These are phyloP conservation scores for Chimonanthus salicifolius DNA, from an alignment of 164 flowering plant genomes.

Conservation along the genomic window DNA sequence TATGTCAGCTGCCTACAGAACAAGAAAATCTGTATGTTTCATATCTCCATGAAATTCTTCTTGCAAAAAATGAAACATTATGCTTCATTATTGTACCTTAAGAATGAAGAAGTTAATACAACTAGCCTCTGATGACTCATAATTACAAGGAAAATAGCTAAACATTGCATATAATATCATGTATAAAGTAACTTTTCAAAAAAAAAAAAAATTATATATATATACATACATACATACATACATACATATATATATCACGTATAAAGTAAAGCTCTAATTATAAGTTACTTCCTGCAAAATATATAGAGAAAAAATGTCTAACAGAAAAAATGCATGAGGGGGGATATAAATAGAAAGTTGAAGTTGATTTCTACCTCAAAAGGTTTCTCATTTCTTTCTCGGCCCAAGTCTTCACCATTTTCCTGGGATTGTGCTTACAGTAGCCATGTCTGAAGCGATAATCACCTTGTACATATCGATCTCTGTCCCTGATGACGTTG, in stretches of 20 bases:
- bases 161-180: neutral
- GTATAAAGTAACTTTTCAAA: neutral
- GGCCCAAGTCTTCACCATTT: constrained; percentile 99
- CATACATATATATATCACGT: neutral
- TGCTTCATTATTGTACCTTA: neutral
- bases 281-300: neutral
- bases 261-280: neutral
- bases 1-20: neutral
- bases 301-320: neutral
- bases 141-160: too few relatives aligned
- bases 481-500: constrained; percentile 66
- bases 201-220: too few relatives aligned
- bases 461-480: constrained; percentile 97
- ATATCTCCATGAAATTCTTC: neutral
- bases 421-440: constrained; percentile 92
- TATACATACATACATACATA: too few relatives aligned
- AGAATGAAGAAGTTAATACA: too few relatives aligned
- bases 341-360: too few relatives aligned
- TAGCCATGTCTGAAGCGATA: constrained; percentile 92
- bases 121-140: too few relatives aligned
- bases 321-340: neutral
- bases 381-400: constrained; percentile 99
- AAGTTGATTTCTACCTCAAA: constrained; percentile 42
- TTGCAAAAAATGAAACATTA: neutral
- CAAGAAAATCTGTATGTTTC: neutral